These are phyloP conservation scores for Penicillium arizonense DNA, from an alignment of 495 filamentous ascomycete genomes.

Conservation along the genomic window DNA sequence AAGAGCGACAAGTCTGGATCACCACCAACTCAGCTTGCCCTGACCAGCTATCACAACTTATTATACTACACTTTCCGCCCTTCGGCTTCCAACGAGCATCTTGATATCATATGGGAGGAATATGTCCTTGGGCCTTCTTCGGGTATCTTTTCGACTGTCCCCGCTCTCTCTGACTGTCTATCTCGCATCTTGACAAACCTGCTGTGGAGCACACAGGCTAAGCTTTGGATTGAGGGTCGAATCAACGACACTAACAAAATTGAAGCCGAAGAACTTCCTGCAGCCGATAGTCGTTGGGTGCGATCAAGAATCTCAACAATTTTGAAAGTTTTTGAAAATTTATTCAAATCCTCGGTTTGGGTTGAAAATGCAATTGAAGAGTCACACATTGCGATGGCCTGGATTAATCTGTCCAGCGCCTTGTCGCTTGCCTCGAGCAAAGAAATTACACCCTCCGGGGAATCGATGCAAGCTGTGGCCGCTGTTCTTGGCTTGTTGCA, in stretches of 20 bases:
- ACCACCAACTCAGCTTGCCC: constrained; percentile 55
- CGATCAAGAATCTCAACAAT: constrained; percentile 63
- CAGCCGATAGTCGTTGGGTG: constrained; percentile 85
- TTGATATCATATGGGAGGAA: constrained; percentile 78
- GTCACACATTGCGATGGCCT: constrained; percentile 55
- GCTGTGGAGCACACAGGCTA: constrained; percentile 61
- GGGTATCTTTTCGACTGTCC: constrained; percentile 28
- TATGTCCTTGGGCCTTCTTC: constrained; percentile 56
- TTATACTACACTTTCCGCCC: constrained; percentile 87
- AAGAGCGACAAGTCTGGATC: constrained; percentile 54
- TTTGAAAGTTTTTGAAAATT: constrained; percentile 60
- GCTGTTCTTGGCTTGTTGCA: constrained; percentile 65
- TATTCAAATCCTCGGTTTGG: constrained; percentile 58
- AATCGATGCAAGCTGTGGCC: constrained; percentile 76
- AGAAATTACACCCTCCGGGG: constrained; percentile 84
- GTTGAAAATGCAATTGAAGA: constrained; percentile 41
- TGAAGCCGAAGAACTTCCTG: constrained; percentile 69
- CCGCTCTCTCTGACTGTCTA: constrained; percentile 48
- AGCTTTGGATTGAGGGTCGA: constrained; percentile 70
- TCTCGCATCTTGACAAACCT: constrained; percentile 66
- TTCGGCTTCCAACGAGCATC: constrained; percentile 52
- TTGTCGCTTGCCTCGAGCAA: constrained; percentile 77
- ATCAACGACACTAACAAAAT: constrained; percentile 57
- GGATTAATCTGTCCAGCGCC: constrained; percentile 65
- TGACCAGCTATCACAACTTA: constrained; percentile 72